Percentiles rank a stretch among this genome's conserved stretches.
phyloP scores from a whole-genome alignment of 257 asterid species.

The Nyctanthes arbortristis region DNA sequence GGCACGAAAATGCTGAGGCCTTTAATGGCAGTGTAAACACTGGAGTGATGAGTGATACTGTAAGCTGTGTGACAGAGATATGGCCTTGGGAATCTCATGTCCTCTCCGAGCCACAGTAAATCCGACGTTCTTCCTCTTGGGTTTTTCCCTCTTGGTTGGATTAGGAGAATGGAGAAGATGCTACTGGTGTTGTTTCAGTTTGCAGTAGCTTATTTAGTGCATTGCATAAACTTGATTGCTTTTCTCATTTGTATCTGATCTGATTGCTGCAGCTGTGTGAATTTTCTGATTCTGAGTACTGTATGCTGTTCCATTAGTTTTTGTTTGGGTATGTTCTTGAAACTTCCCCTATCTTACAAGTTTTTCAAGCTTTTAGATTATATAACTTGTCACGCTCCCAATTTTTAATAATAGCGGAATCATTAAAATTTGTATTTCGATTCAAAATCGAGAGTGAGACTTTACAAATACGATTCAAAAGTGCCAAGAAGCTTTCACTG shows the following conservation, averaged over 20 bases:
- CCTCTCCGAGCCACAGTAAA: neutral
- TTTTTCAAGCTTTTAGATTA: too few relatives aligned
- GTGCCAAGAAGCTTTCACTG: too few relatives aligned
- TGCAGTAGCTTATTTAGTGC: neutral
- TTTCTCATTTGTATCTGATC: neutral
- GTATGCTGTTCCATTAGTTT: too few relatives aligned
- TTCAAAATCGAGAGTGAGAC: too few relatives aligned
- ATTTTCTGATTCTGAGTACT: too few relatives aligned
- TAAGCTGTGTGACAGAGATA: neutral
- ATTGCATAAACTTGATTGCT: neutral
- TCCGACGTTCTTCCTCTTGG: neutral
- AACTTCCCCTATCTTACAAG: too few relatives aligned
- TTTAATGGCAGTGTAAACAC: neutral
- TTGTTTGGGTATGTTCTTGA: too few relatives aligned
- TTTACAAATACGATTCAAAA: too few relatives aligned
- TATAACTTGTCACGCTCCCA: too few relatives aligned
- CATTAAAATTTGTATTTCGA: too few relatives aligned
- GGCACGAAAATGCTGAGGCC: conserved; percentile 19
- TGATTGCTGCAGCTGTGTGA: too few relatives aligned
- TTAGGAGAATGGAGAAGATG: neutral
- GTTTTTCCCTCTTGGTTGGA: neutral
- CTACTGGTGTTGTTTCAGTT: neutral
- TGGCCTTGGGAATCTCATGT: neutral
- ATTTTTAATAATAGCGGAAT: too few relatives aligned
- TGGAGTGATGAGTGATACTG: neutral